These are phyloP conservation scores for Fusarium avenaceum DNA, from an alignment of 2,329 filamentous ascomycete genomes.

Conservation along the genomic window DNA sequence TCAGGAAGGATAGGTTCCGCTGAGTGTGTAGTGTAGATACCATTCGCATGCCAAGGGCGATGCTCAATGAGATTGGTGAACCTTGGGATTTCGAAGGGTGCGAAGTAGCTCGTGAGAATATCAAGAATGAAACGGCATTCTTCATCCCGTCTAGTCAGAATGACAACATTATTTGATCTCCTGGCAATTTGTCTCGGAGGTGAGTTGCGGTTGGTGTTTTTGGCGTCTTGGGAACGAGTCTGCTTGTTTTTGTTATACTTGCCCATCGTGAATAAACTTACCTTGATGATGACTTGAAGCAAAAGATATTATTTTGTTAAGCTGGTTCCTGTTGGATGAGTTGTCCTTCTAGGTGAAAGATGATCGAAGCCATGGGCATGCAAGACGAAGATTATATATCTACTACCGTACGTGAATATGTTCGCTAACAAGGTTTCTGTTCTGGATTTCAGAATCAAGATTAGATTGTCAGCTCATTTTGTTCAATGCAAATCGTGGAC, in stretches of 20 bases:
- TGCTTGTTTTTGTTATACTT: not conserved
- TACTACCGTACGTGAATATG: not conserved
- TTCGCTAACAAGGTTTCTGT: not conserved
- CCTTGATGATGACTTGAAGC: not conserved
- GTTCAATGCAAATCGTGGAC: not conserved
- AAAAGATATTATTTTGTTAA: not conserved
- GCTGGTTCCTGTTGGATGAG: not conserved
- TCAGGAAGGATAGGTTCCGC: conserved; percentile 11
- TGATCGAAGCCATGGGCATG: not conserved
- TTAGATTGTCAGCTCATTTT: not conserved
- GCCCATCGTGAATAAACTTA: not conserved
- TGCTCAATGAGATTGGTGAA: conserved; percentile 2
- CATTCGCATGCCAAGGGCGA: not conserved
- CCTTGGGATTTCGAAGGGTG: not conserved
- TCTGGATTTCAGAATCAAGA: not conserved
- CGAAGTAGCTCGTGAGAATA: not conserved
- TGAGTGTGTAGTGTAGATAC: conserved; percentile 6
- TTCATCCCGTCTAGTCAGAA: conserved; percentile 1
- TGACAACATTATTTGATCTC: not conserved
- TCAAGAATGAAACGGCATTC: not conserved
- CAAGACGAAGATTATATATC: not conserved
- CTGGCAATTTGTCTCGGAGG: not conserved
- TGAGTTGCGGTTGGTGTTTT: not conserved
- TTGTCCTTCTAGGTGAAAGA: not conserved
- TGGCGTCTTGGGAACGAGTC: not conserved